Conservation (phyloP, 192 early-diverging fungal species). For the Kappamyces sp. region DNA sequence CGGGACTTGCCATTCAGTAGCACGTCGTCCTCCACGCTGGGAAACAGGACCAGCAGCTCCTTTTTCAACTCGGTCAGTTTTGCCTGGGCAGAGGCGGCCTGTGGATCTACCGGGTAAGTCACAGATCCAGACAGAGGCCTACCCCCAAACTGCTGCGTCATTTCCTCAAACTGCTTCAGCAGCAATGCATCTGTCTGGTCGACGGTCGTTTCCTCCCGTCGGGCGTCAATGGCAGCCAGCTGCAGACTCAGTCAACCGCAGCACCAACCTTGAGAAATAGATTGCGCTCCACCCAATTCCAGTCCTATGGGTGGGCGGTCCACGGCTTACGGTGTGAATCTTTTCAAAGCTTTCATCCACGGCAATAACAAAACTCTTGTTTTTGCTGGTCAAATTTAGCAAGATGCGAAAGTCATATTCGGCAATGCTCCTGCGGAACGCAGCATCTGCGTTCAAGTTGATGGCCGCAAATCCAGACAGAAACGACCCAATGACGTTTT, state of each 20-base stretch:
- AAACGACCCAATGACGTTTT: constrained; percentile 20
- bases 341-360: constrained; percentile 49
- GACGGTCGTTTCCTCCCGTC: constrained; percentile 4
- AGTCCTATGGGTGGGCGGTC: constrained; percentile 20
- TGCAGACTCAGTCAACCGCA: background rate
- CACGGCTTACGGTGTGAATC: constrained; percentile 29
- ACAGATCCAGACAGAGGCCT: background rate
- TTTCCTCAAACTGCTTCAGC: constrained; percentile 51
- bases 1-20: constrained; percentile 39
- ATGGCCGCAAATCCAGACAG: constrained; percentile 19
- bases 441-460: constrained; percentile 12
- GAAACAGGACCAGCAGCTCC: constrained; percentile 26
- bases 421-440: constrained; percentile 26
- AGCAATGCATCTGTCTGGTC: constrained; percentile 34
- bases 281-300: constrained; percentile 56
- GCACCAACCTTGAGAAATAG: constrained; percentile 35
- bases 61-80: constrained; percentile 29
- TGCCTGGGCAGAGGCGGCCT: constrained; percentile 23
- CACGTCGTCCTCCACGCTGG: constrained; percentile 31
- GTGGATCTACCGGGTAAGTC: constrained; percentile 25
- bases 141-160: constrained; percentile 44
- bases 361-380: constrained; percentile 38
- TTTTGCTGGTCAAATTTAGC: constrained; percentile 23
- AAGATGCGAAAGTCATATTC: constrained; percentile 47
- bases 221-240: constrained; percentile 11